A percentile compares a stretch with the other conserved stretches of the same genome.
Conservation (phyloP, 2,329 filamentous ascomycete genomes). For the Lachnellula subtilissima region DNA sequence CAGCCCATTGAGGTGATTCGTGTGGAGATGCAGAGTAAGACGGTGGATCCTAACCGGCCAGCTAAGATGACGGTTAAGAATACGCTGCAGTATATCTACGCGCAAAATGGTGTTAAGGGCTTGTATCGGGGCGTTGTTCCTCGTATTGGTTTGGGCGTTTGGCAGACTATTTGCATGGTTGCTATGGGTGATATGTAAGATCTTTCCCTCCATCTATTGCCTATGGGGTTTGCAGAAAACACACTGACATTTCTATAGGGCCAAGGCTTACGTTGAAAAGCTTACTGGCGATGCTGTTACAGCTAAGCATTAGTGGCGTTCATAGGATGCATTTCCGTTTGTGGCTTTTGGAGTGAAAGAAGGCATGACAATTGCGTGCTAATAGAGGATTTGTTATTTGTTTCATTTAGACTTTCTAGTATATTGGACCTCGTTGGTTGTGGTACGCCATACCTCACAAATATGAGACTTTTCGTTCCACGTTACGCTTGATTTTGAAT, state of each 20-base stretch:
- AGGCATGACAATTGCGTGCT: neutral
- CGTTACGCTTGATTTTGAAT: too few species aligned
- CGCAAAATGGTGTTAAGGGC: slow-evolving; percentile 80
- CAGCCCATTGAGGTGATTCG: slow-evolving; percentile 99
- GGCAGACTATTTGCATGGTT: slow-evolving; percentile 99
- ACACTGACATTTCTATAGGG: slow-evolving; percentile 43
- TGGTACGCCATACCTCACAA: neutral
- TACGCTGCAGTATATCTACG: slow-evolving; percentile 82
- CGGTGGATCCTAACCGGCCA: slow-evolving; percentile 90
- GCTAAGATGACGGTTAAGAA: slow-evolving; percentile 98
- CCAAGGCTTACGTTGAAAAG: slow-evolving; percentile 63
- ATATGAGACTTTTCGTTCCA: too few species aligned
- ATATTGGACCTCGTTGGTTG: neutral
- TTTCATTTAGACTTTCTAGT: slow-evolving; percentile 1
- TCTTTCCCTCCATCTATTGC: slow-evolving; percentile 7
- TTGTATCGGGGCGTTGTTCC: slow-evolving; percentile 94
- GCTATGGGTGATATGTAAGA: slow-evolving; percentile 95
- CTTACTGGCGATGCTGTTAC: slow-evolving; percentile 60
- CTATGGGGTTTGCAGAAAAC: neutral
- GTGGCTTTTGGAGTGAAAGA: neutral
- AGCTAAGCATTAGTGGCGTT: slow-evolving; percentile 59
- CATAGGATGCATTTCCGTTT: slow-evolving; percentile 4
- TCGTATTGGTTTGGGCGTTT: slow-evolving; percentile 90
- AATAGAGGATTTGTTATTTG: neutral
- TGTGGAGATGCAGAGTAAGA: slow-evolving; percentile 99